A percentile compares a stretch with the other conserved stretches of the same genome.
Evolutionary conservation across 495 filamentous ascomycete genomes (phyloP).

Genomic region (Antarctomyces pellizariae): DNA sequence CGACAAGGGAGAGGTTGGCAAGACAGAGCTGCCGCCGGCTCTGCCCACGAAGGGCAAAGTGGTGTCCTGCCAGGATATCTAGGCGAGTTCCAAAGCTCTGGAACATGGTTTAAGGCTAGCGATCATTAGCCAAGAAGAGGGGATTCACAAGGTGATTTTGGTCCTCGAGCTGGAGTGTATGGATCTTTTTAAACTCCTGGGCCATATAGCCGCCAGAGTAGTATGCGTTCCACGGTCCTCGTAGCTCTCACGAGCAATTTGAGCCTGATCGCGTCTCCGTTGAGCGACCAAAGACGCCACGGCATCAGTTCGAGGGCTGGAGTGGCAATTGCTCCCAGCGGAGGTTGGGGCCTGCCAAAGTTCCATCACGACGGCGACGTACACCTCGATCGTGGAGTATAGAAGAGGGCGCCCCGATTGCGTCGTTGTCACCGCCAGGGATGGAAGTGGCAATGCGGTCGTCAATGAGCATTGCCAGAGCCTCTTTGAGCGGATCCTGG

Average conservation of each 20-base stretch:
- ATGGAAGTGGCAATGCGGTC: background rate
- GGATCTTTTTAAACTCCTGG: background rate
- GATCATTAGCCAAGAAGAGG: no score
- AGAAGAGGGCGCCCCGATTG: background rate
- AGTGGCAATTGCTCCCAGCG: background rate
- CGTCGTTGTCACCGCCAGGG: background rate
- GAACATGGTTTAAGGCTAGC: background rate
- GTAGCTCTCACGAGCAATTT: background rate
- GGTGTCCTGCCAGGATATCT: conserved; percentile 1
- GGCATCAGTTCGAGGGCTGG: background rate
- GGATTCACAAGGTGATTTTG: no score
- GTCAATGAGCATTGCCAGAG: background rate
- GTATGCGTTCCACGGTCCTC: conserved; percentile 1
- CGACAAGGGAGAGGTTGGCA: conserved; percentile 1
- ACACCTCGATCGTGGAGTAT: background rate
- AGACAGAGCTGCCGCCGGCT: conserved; percentile 1
- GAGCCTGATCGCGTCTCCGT: background rate
- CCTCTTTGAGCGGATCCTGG: background rate
- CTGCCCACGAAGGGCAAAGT: conserved; percentile 1
- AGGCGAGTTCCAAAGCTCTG: background rate
- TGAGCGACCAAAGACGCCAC: conserved; percentile 1
- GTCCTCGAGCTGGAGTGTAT: conserved; percentile 1
- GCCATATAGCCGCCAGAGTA: conserved; percentile 1
- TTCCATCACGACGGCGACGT: conserved; percentile 1
- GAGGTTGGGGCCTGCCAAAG: background rate